These are phyloP conservation scores for Wickerhamomyces bisporus DNA, from an alignment of 805 yeast genomes.

Conservation along the genomic window DNA sequence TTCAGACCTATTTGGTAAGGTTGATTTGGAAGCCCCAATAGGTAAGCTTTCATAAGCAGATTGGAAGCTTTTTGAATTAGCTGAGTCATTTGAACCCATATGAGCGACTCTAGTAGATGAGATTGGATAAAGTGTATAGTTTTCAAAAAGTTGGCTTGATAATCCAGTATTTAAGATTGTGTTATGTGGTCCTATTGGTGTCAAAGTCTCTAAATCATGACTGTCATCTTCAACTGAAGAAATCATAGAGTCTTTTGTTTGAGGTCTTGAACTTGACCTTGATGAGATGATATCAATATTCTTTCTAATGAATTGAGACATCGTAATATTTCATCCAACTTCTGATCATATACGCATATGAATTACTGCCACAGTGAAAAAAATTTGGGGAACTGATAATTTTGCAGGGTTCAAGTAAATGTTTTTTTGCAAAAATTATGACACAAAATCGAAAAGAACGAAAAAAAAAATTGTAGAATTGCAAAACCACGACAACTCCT, in stretches of 20 bases:
- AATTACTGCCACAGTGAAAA: not conserved
- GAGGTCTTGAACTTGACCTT: constrained; percentile 2
- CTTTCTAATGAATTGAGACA: constrained; percentile 19
- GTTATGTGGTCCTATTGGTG: not conserved
- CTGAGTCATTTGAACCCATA: no score
- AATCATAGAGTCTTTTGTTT: not conserved
- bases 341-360: no score
- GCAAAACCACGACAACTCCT: no score
- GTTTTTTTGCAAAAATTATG: no score
- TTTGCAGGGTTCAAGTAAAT: no score
- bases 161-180: not conserved
- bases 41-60: constrained; percentile 10
- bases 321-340: no score
- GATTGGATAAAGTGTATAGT: not conserved
- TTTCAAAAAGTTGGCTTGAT: constrained; percentile 3
- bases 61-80: constrained; percentile 3
- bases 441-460: not conserved
- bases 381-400: no score
- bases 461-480: not conserved
- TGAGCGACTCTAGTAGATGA: no score
- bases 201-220: not conserved
- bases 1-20: not conserved
- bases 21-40: constrained; percentile 1
- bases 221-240: not conserved
- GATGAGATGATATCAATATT: constrained; percentile 17